These are phyloP conservation scores for Candida xiaguanensis DNA, from an alignment of 805 yeast species.

Conservation along the genomic window DNA sequence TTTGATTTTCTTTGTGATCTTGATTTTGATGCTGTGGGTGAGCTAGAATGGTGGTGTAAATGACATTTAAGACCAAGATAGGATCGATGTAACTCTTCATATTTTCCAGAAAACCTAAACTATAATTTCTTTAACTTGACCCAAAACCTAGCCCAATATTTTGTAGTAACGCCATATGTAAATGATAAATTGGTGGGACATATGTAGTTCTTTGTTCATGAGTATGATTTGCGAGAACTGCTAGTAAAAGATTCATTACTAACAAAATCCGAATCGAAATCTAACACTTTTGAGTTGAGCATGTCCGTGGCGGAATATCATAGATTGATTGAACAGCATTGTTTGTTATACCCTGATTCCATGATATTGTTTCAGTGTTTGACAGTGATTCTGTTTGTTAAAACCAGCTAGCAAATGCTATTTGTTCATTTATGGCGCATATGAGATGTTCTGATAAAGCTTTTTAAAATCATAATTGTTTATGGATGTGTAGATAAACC, in stretches of 20 bases:
- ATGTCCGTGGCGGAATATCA: not conserved
- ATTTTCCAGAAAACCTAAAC: not conserved
- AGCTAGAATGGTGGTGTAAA: too few species aligned
- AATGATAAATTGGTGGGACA: not conserved
- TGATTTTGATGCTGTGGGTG: too few species aligned
- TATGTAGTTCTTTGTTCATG: not conserved
- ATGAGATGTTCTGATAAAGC: not conserved
- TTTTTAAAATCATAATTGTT: not conserved
- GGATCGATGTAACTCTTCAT: too few species aligned
- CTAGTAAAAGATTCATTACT: constrained; percentile 1
- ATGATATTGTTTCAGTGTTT: not conserved
- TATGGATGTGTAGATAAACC: not conserved
- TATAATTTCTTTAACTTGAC: not conserved
- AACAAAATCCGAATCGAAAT: not conserved
- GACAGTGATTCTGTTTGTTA: not conserved
- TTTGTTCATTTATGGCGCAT: not conserved
- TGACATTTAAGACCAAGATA: too few species aligned
- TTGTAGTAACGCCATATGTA: not conserved
- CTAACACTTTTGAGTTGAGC: not conserved
- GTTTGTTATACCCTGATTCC: not conserved
- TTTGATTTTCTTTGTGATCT: too few species aligned
- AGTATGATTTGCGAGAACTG: constrained; percentile 1
- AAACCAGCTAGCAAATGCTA: not conserved
- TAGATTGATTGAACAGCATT: not conserved
- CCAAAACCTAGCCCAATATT: not conserved